phyloP scores from a whole-genome alignment of 495 filamentous ascomycete genomes.

The Neurospora intermedia region DNA sequence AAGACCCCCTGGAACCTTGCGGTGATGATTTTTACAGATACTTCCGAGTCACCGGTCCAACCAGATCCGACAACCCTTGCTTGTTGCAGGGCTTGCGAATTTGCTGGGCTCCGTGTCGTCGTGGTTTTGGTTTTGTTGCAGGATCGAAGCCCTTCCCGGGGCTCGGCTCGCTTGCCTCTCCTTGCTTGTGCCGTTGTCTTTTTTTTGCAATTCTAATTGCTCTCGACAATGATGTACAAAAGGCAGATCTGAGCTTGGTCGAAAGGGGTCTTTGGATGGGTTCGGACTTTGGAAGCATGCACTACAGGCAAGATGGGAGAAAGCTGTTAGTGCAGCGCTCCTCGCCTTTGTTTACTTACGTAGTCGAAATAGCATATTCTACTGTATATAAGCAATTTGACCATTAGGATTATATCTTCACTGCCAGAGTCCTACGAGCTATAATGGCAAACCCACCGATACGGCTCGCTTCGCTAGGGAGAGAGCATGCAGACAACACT shows the following conservation, averaged over 20 bases:
- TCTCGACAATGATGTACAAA: constrained; percentile 31
- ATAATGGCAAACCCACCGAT: background rate
- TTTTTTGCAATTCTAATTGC: background rate
- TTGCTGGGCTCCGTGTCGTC: constrained; percentile 5
- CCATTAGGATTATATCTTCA: background rate
- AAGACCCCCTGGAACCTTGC: constrained; percentile 19
- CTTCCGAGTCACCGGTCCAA: constrained; percentile 40
- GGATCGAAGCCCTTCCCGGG: constrained; percentile 14
- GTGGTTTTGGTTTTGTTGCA: constrained; percentile 17
- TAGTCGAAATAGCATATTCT: background rate
- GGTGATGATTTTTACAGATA: constrained; percentile 51
- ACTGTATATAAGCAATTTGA: background rate
- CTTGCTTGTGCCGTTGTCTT: constrained; percentile 9
- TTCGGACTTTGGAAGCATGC: background rate
- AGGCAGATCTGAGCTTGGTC: constrained; percentile 37
- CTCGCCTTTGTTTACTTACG: background rate
- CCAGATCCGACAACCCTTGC: constrained; percentile 4
- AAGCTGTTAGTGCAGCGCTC: background rate
- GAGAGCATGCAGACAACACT: background rate
- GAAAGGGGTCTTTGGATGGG: background rate
- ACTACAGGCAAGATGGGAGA: background rate
- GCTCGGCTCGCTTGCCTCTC: background rate
- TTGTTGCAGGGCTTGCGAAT: background rate
- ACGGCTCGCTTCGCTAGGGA: background rate
- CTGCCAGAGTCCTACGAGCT: background rate